Evolutionary conservation across 73 alveolate species (phyloP), one percentile per base, ranked within the genome.

Genomic region (Urostyla sp.): DNA sequence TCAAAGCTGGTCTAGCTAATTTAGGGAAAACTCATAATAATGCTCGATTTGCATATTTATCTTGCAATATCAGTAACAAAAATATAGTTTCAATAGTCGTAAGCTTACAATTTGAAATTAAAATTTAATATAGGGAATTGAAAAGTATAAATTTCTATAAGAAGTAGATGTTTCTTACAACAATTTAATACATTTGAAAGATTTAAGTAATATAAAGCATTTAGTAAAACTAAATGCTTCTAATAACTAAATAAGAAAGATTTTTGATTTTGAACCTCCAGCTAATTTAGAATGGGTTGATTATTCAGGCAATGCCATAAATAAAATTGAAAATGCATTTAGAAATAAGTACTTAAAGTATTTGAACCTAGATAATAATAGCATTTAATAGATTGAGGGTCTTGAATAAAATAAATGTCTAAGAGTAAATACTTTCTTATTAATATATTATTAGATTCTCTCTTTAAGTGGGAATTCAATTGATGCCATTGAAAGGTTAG

Each of bases 241-340:
- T 35, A 79, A 92, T 74, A 96, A 96, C 74, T 87, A 89, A 55
- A 57, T 96, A 40, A 73, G 93, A 28, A 87, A 85, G 60, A 87
- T 92, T 67, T 81, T 93, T 76, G 99, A 96, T 75, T 92, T 96
- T 66, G 96, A 77, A 1, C 97, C 98, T 11, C 95, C 96, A 18
- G 92, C 90, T 23, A 93, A 93, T 59, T 87, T 90, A n/a, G 94
- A 90, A 63, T 88, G 87, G 69, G 95, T 78, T 11, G 95, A 91
- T 72, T 87, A 90, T 60, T 91, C 97, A 3, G 75, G 76, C 45
- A 93, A 93, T 74, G 55, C 80, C 15, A 75, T 90, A 45, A 72
- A 56, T 13, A 75, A 24, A 32, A 87, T 88, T n/a, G 91, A 51
- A 35, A 88, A 82, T 52, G 52, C 80, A 13, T 76, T 75, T 72